Evolutionary conservation across 495 filamentous ascomycete genomes (phyloP).

Genomic region (Neurospora tetraspora): DNA sequence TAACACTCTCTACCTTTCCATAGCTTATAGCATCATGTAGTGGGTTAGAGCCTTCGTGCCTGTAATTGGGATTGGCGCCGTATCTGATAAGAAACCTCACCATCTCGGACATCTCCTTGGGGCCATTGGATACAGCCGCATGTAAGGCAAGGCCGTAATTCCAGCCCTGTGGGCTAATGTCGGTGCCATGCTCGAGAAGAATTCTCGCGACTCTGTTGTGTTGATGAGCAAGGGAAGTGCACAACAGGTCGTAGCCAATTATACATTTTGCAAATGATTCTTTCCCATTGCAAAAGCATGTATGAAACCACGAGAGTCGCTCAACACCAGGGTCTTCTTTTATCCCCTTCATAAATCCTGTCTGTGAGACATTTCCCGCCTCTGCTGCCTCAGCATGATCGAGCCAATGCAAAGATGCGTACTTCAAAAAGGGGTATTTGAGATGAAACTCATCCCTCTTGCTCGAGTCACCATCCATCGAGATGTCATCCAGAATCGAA

Average conservation of each 20-base stretch:
- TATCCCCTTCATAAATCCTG: background rate
- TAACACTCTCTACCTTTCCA: background rate
- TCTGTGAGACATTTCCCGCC: background rate
- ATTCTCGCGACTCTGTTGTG: background rate
- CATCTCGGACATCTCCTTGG: background rate
- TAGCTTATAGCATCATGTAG: no score
- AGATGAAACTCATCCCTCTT: no score
- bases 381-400: constrained; percentile 6
- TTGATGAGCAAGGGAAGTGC: background rate
- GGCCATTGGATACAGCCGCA: background rate
- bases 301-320: background rate
- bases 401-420: no score
- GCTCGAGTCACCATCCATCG: no score
- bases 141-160: constrained; percentile 11
- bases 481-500: no score
- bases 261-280: no score
- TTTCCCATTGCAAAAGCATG: no score
- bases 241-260: background rate
- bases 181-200: background rate
- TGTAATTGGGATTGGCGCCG: constrained; percentile 3
- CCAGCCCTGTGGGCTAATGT: constrained; percentile 7
- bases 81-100: background rate
- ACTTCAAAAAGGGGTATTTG: no score
- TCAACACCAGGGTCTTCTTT: background rate
- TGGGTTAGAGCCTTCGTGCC: no score